Evolutionary conservation across 345 rosid genomes (phyloP).

Genomic region (Excoecaria agallocha): DNA sequence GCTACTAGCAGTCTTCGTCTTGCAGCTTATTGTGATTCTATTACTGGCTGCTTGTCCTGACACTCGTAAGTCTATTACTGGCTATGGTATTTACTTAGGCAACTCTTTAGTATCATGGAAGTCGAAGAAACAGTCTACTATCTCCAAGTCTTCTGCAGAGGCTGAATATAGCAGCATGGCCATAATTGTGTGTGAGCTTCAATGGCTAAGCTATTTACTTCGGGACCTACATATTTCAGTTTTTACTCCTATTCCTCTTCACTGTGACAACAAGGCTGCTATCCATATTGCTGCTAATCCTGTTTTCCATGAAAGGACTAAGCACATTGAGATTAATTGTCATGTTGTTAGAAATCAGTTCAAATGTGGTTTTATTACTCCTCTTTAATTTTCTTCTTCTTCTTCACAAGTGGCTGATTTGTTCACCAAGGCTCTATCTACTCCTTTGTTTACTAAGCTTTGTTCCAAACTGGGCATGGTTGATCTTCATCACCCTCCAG

Average conservation of each 20-base stretch:
- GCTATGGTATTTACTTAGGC: neutral
- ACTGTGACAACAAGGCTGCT: neutral
- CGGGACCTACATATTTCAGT: neutral
- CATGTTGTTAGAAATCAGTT: neutral
- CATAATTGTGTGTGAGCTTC: neutral
- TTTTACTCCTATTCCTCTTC: neutral
- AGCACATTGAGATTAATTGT: too few relatives aligned
- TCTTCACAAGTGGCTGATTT: neutral
- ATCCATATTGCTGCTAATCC: too few relatives aligned
- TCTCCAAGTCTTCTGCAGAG: neutral
- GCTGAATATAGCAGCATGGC: neutral
- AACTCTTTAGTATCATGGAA: neutral
- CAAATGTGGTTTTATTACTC: neutral
- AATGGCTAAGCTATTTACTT: neutral
- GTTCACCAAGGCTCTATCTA: neutral
- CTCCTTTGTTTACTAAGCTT: neutral
- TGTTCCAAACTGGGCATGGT: too few relatives aligned
- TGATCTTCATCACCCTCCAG: too few relatives aligned
- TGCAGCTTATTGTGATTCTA: neutral
- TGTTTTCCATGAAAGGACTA: neutral
- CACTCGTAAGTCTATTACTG: neutral
- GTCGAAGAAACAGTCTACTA: neutral
- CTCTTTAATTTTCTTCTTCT: neutral
- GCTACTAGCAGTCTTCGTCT: too few relatives aligned
- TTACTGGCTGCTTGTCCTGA: neutral